Evolutionary conservation across 108 stramenopile species (phyloP).

Genomic region (Asterionellopsis glacialis): DNA sequence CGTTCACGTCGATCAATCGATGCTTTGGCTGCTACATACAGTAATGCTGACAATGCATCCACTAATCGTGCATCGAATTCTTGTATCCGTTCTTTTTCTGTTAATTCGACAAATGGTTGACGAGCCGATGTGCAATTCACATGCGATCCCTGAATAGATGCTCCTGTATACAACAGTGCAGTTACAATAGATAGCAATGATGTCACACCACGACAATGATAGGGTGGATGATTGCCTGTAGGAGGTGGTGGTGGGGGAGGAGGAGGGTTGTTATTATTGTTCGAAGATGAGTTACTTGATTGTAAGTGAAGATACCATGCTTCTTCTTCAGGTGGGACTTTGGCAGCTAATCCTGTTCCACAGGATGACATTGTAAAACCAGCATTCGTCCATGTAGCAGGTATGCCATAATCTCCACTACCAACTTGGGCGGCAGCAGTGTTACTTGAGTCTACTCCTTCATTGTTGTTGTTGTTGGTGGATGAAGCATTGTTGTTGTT

Average conservation of each 20-base stretch:
- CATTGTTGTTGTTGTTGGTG: too few relatives aligned
- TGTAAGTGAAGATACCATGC: conserved; percentile 7
- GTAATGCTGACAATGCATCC: conserved; percentile 62
- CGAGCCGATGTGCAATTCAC: conserved; percentile 31
- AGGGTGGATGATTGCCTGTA: conserved; percentile 24
- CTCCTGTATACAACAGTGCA: conserved; percentile 63
- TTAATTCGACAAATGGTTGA: conserved; percentile 48
- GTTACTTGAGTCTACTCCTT: too few relatives aligned
- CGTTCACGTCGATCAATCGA: conserved; percentile 33
- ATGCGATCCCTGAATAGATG: conserved; percentile 47
- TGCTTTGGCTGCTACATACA: conserved; percentile 59
- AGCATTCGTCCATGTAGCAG: conserved; percentile 38
- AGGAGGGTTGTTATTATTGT: background rate
- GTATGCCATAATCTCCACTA: conserved; percentile 10
- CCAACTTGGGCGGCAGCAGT: too few relatives aligned
- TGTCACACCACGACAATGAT: conserved; percentile 68
- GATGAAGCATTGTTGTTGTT: too few relatives aligned
- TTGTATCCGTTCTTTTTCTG: conserved; percentile 36
- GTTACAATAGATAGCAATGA: conserved; percentile 63
- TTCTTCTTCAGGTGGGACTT: conserved; percentile 35
- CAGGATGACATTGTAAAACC: conserved; percentile 31
- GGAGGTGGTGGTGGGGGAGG: background rate
- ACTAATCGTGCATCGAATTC: conserved; percentile 61
- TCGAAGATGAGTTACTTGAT: conserved; percentile 1
- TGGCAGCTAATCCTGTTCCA: conserved; percentile 22